Base-by-base conservation (phyloP, 768 basidiomycete genomes). In the Clathrus columnatus region DNA sequence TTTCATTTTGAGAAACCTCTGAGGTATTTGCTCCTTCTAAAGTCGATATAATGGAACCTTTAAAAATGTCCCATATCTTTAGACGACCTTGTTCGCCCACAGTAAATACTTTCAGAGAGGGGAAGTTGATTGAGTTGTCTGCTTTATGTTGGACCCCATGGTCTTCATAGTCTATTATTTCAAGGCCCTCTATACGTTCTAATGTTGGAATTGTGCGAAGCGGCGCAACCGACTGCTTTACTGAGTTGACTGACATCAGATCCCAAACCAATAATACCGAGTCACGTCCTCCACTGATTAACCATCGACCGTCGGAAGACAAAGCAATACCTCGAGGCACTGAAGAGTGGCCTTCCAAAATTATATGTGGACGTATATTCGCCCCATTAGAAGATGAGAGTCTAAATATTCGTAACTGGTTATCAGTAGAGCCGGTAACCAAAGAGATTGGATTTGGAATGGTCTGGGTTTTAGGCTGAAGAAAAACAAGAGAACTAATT, bases 211-310 rank as follows among this genome's bases (percentile, higher is more conserved):
- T 78, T 1, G 94, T 96, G 62, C 84, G 89, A 20, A 79, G 75
- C 32, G 48, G 28, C 21, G 71, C 68, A 20, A 70, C 63, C n/a
- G 71, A 73, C 27, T 72, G 71, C 41, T 72, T 68, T 53, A 77
- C 83, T 7, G 73, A 72, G 62, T 80, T 84, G 18, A 69, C 68
- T 49, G 43, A 51, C 43, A 57, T 64, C 27, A 96, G 73, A 63
- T 98, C 89, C 96, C 96, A 99, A 1, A 99, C 75, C 48, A 97
- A 70, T 18, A 91, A 87, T 1, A 98, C 92, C 7, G 91, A 85
- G 69, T 99, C 96, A 56, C 96, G 75, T 24, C 94, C 95, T 16
- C 91, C 94, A 56, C 85, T 92, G 56, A 98, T 73, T 21, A 96
- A 77, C 85, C 87, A 94, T 64, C 82, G 82, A 11, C 94, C 95